Conservation (phyloP, 768 basidiomycete genomes). For the Auricularia cornea region DNA sequence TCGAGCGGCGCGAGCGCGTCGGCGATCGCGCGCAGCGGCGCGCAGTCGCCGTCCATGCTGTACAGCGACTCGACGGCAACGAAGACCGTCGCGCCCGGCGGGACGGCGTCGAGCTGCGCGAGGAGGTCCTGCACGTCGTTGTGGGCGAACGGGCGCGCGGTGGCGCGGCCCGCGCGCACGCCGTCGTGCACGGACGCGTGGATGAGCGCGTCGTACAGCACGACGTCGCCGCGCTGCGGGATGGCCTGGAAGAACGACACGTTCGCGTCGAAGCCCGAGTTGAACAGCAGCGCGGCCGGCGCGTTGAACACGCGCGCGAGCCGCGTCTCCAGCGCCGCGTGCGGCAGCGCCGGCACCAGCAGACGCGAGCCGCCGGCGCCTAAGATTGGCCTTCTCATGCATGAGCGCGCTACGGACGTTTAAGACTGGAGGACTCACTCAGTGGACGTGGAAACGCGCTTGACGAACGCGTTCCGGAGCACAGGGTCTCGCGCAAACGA, state of each 20-base stretch:
- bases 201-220: conserved; percentile 80
- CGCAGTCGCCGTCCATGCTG: conserved; percentile 92
- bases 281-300: conserved; percentile 71
- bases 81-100: conserved; percentile 45
- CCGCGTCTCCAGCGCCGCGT: conserved; percentile 63
- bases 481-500: conserved; percentile 56
- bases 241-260: conserved; percentile 75
- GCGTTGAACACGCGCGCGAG: conserved; percentile 55
- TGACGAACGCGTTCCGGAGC: conserved; percentile 53
- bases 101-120: not conserved
- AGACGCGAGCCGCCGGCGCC: conserved; percentile 87
- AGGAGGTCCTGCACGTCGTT: conserved; percentile 53
- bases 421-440: conserved; percentile 12
- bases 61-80: conserved; percentile 85
- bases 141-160: conserved; percentile 53
- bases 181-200: conserved; percentile 92
- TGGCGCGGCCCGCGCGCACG: conserved; percentile 46
- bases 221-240: conserved; percentile 66
- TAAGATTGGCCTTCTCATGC: conserved; percentile 33
- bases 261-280: conserved; percentile 91
- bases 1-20: conserved; percentile 52
- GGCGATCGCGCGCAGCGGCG: conserved; percentile 62
- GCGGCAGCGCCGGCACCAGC: conserved; percentile 66
- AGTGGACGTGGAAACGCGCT: conserved; percentile 39
- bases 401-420: not conserved